A percentile compares a stretch with the other conserved stretches of the same genome.
phyloP scores from a whole-genome alignment of 2,329 filamentous ascomycete species.

The Fusarium zealandicum region DNA sequence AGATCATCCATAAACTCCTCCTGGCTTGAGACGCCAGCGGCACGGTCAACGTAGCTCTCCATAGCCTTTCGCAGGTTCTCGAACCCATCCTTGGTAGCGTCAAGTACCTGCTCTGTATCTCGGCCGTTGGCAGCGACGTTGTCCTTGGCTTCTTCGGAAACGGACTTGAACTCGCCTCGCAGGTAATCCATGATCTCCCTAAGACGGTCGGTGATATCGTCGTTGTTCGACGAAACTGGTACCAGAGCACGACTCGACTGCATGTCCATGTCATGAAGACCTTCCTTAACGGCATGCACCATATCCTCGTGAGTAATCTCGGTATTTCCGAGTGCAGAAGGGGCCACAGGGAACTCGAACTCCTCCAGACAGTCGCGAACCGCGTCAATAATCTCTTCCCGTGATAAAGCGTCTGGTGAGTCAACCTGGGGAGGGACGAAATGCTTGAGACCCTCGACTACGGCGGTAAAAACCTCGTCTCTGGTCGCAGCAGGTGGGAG shows the following conservation, averaged over 20 bases:
- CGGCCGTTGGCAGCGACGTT: constrained; percentile 80
- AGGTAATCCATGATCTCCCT: constrained; percentile 71
- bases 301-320: constrained; percentile 67
- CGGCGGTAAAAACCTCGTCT: constrained; percentile 84
- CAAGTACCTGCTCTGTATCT: constrained; percentile 87
- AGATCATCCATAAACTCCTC: constrained; percentile 80
- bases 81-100: constrained; percentile 86
- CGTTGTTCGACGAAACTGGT: constrained; percentile 51
- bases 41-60: constrained; percentile 79
- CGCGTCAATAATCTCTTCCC: constrained; percentile 83
- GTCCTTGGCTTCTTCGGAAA: constrained; percentile 73
- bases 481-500: constrained; percentile 69
- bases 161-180: constrained; percentile 64
- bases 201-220: constrained; percentile 62
- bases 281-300: constrained; percentile 68
- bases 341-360: constrained; percentile 75
- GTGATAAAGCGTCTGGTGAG: constrained; percentile 72
- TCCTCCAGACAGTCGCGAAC: constrained; percentile 88
- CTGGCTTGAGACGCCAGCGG: constrained; percentile 72
- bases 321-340: constrained; percentile 61
- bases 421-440: constrained; percentile 78
- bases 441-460: constrained; percentile 84
- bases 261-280: constrained; percentile 60
- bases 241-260: constrained; percentile 51
- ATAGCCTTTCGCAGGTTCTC: constrained; percentile 82